Evolutionary conservation across 2,329 filamentous ascomycete species (phyloP), one percentile per base, ranked within the genome.

Genomic region (Nemania abortiva): DNA sequence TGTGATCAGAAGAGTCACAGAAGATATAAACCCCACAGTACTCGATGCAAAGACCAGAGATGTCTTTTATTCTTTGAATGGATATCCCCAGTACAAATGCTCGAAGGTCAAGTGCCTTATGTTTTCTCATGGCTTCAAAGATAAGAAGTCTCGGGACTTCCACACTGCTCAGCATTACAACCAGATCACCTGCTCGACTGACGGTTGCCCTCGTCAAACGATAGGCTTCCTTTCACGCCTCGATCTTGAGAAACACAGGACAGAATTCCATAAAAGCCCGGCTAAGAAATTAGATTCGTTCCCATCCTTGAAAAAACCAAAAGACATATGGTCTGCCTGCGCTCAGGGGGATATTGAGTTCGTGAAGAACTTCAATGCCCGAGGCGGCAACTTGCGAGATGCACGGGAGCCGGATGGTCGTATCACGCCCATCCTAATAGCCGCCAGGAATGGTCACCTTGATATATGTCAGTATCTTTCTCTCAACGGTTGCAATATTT

Each of bases 51-150:
- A 6, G 22, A 47, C 1, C 1, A 22, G n/a, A 10, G 37, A 9
- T 27, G 2, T 50, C 24, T 50, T 60, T 37, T 18, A 37, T 11
- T 37, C 57, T 3, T 15, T 60, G 45, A 50, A 60, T 37, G 57
- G 57, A 24, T 13, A 6, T 3, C 18, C 18, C 10, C 13, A 11
- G 15, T 60, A 60, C 57, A 60, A 39, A 50, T 60, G 57, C n/a
- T 29, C n/a, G 24, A 60, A 50, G n/a, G 45, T 10, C 6, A 37
- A 22, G 11, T 60, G 57, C 11, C 6, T n/a, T 3, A 50, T 50
- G 45, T 60, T 60, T 60, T 60, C 18, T 24, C 18, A 15, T 7
- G 5, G 22, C 13, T 60, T 60, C n/a, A 5, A 60, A 37, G 24
- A 6, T 4, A 24, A 34, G 27, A 50, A 60, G 37, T 18, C 27